Evolutionary conservation across 108 stramenopile genomes (phyloP).

Genomic region (Licmophora abbreviata): DNA sequence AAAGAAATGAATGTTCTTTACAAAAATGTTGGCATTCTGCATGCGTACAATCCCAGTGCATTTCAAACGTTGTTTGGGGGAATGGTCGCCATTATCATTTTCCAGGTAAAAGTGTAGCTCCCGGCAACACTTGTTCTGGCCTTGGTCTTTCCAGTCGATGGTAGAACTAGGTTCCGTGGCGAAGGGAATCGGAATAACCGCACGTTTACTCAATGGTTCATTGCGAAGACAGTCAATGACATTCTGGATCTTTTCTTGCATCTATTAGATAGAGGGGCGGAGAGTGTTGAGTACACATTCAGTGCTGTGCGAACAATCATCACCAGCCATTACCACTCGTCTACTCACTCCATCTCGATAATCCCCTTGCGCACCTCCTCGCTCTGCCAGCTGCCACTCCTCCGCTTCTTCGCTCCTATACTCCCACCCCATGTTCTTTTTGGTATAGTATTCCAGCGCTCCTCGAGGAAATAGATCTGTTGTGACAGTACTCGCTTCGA

Average conservation of each 20-base stretch:
- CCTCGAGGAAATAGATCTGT: constrained; percentile 48
- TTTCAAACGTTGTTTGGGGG: no score
- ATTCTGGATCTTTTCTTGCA: constrained; percentile 42
- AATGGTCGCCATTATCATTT: no score
- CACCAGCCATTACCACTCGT: not conserved
- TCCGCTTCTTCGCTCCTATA: constrained; percentile 33
- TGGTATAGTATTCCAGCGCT: constrained; percentile 46
- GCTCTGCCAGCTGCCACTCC: constrained; percentile 28
- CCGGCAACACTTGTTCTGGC: constrained; percentile 53
- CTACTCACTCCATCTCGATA: constrained; percentile 31
- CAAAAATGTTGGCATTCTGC: constrained; percentile 55
- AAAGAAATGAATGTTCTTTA: constrained; percentile 63
- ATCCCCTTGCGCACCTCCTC: constrained; percentile 56
- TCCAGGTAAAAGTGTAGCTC: constrained; percentile 56
- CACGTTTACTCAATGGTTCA: constrained; percentile 43
- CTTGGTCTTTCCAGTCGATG: constrained; percentile 47
- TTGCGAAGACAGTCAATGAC: constrained; percentile 47
- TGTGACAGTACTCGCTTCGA: constrained; percentile 24
- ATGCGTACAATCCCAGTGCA: constrained; percentile 49
- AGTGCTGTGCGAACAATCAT: no score
- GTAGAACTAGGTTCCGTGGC: constrained; percentile 14
- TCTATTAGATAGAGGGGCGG: constrained; percentile 1
- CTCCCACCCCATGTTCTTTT: constrained; percentile 49
- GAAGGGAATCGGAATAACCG: constrained; percentile 52
- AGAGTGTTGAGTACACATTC: no score